Evolutionary conservation across 345 rosid genomes (phyloP).

Genomic region (Cardamine resedifolia): DNA sequence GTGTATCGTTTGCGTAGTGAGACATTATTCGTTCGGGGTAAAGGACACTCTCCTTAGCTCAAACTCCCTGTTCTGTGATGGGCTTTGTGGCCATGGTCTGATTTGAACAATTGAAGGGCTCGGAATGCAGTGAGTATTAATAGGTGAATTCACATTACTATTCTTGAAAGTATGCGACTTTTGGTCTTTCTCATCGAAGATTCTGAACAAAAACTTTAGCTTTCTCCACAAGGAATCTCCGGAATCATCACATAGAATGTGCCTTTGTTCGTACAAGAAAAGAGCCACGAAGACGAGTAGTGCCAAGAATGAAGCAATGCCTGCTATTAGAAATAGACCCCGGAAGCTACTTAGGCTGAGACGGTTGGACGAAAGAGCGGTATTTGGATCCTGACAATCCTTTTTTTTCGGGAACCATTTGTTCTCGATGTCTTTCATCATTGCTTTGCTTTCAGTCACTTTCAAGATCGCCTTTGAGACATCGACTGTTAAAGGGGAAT

Average conservation of each 20-base stretch:
- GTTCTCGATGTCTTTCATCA: slow-evolving; percentile 27
- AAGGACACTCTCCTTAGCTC: slow-evolving; percentile 29
- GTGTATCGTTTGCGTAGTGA: background rate
- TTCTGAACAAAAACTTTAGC: slow-evolving; percentile 21
- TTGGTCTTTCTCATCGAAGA: slow-evolving; percentile 41
- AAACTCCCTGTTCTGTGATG: slow-evolving; percentile 11
- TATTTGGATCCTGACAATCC: slow-evolving; percentile 19
- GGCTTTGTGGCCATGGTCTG: slow-evolving; percentile 16
- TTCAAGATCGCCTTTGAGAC: slow-evolving; percentile 51
- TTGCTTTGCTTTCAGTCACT: slow-evolving; percentile 42
- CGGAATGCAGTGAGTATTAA: slow-evolving; percentile 4
- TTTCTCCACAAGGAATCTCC: slow-evolving; percentile 37
- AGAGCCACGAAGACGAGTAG: slow-evolving; percentile 21
- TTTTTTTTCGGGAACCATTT: background rate
- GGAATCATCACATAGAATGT: slow-evolving; percentile 15
- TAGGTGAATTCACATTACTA: slow-evolving; percentile 26
- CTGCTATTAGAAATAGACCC: slow-evolving; percentile 49
- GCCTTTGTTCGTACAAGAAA: slow-evolving; percentile 28
- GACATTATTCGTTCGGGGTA: background rate
- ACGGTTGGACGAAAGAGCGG: slow-evolving; percentile 26
- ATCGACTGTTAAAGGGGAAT: slow-evolving; percentile 42
- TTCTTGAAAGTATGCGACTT: slow-evolving; percentile 37
- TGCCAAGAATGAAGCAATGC: slow-evolving; percentile 37
- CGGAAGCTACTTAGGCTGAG: slow-evolving; percentile 43
- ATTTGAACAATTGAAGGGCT: slow-evolving; percentile 30